Base-by-base conservation (phyloP, 352 stramenopile genomes). In the Globisporangium yorkense region DNA sequence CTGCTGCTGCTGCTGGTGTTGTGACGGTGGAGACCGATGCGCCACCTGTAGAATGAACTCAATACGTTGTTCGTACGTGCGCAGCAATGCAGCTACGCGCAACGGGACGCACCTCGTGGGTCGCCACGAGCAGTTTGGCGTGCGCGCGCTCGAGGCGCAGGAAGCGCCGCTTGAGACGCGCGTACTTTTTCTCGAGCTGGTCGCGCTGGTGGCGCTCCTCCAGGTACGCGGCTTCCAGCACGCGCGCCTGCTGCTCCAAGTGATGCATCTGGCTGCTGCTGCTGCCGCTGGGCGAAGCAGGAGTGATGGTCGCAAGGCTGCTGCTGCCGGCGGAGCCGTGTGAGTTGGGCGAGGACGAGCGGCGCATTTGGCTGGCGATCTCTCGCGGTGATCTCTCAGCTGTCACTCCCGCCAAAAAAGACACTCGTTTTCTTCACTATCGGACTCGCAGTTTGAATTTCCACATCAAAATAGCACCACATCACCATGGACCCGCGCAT, bases 131-230 rank as follows among this genome's bases (percentile, higher is more conserved):
- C 49, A 79, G 57, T 44, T 75, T 72, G 33, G 63, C 60, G 59
- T 87, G 75, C 18, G 70, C 63, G 21, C 68, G 77, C 65, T 89
- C 75, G 39, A 89, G 69, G 10, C 74, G 75, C 48, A 84, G 63
- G 62, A 86, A 89, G 40, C 68, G 71, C 7, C 80, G 76, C 61
- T 91, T 91, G 57, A 91, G 66, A 1, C 74, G 74, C 46, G 69
- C 66, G 52, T 91, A 91, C 62, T 91, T 91, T 58, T 82, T 80
- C 56, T 88, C 72, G 16, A 88, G 54, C 27, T 72, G 41, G 37
- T 84, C 71, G 47, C 78, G 72, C 47, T 82, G 74, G 41, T 68
- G 63, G 2, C 71, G 66, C 69, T 88, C 77, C 20, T 71, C 65
- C 49, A 74, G 56, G 46, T 80, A 84, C 31, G 73, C 70, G 4